Evolutionary conservation across 257 asterid species (phyloP).

Genomic region (Prunella vulgaris): DNA sequence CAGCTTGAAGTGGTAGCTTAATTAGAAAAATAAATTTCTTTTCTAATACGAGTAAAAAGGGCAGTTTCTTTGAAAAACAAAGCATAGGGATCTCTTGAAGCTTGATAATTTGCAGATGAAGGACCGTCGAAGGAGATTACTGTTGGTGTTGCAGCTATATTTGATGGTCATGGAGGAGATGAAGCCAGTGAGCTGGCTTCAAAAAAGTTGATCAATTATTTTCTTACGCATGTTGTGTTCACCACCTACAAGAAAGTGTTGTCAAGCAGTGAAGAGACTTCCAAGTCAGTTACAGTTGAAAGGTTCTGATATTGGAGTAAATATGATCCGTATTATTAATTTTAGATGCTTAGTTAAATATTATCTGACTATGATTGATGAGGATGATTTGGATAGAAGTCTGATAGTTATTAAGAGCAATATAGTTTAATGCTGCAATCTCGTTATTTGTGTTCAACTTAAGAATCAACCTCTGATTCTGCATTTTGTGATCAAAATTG

Average conservation of each 20-base stretch:
- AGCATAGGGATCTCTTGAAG: conserved; percentile 4
- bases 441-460: not conserved
- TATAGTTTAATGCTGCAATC: conserved; percentile 1
- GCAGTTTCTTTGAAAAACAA: not conserved
- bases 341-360: not conserved
- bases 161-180: conserved; percentile 81
- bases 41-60: not conserved
- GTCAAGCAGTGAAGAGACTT: too few relatives aligned
- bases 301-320: conserved; percentile 25
- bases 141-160: conserved; percentile 58
- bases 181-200: conserved; percentile 84
- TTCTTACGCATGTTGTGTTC: conserved; percentile 42
- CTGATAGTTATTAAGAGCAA: not conserved
- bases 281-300: too few relatives aligned
- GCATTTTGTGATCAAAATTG: not conserved
- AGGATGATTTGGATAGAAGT: not conserved
- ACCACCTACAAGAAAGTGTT: conserved; percentile 34
- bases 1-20: not conserved
- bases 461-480: not conserved
- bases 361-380: not conserved
- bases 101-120: conserved; percentile 32
- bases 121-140: conserved; percentile 31
- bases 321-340: not conserved
- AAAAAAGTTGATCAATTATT: conserved; percentile 39
- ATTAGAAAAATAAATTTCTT: not conserved